phyloP scores from a whole-genome alignment of 2,329 filamentous ascomycete species.

The Neonectria neomacrospora region DNA sequence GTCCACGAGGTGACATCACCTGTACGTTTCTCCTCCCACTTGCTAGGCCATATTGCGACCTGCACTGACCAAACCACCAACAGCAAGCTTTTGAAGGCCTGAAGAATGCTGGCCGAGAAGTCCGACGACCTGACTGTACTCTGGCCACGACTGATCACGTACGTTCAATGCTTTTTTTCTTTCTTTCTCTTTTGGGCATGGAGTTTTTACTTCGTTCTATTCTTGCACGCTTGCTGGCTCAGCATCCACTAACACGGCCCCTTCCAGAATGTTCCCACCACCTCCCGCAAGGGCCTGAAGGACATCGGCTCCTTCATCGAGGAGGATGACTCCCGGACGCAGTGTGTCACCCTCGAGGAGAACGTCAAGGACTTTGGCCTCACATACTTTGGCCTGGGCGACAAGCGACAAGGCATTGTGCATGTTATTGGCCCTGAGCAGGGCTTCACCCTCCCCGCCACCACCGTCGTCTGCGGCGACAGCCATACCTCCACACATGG shows the following conservation, averaged over 20 bases:
- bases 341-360: constrained; percentile 95
- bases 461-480: constrained; percentile 97
- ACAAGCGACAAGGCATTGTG: constrained; percentile 97
- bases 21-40: constrained; percentile 60
- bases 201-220: background rate
- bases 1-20: constrained; percentile 99
- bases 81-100: constrained; percentile 98
- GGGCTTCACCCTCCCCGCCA: constrained; percentile 96
- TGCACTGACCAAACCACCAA: constrained; percentile 35
- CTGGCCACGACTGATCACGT: constrained; percentile 97
- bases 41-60: constrained; percentile 10
- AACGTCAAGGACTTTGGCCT: constrained; percentile 97
- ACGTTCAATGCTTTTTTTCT: constrained; percentile 54
- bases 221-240: constrained; percentile 2
- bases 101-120: constrained; percentile 85
- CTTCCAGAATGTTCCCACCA: constrained; percentile 88
- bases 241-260: constrained; percentile 30
- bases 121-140: constrained; percentile 95
- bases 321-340: constrained; percentile 90
- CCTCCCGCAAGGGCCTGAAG: constrained; percentile 90
- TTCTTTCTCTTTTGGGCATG: background rate
- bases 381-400: constrained; percentile 95
- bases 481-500: constrained; percentile 98
- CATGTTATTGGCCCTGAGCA: constrained; percentile 99
- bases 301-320: constrained; percentile 94